Base-by-base conservation (phyloP, 192 early-diverging fungal genomes). In the Cladochytrium replicatum region DNA sequence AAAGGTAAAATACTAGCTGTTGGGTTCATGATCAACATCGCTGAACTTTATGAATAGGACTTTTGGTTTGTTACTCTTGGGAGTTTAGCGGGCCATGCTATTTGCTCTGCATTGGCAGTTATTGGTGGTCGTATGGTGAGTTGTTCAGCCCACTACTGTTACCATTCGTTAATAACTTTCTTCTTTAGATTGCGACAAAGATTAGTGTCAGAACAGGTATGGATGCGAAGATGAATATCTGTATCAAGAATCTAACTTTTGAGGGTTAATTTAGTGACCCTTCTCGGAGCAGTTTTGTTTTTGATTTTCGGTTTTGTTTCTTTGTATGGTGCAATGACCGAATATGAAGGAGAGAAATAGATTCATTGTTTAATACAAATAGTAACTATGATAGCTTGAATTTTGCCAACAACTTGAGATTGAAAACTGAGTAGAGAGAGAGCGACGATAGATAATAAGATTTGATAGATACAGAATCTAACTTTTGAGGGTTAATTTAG, bases 71-170 rank as follows among this genome's bases (percentile, higher is more conserved):
- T 99, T 43, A 83, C 86, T 0, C 51, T 88, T 22, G 94, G 96
- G 30, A 83, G 84, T 4, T 75, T 96, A 13, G 55, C 83, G 40
- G 96, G 96, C 15, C 96, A 99, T 68, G 73, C 85, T 21, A 63
- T 94, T 38, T 99, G 96, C 64, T 88, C 91, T 25, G 84, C 80
- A 25, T 55, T 93, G 27, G 96, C 96, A 1, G 96, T 99, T 3
- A 60, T 97, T 26, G 93, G 93, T 56, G 96, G 96, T 7, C 79
- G 83, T 50, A 77, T 96, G 64, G 67, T 80, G 51, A 0, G 39
- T 46, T 24, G 7, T 9, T 27, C n/a, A 19, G 27, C 11, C 8
- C 15, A 19, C 8, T 22, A 2, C 23, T 26, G 24, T 58, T 27
- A 23, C 37, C 44, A 49, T 55, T 52, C 44, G 61, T 50, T 0